Base-by-base conservation (phyloP, 345 rosid genomes). In the Ceriops zippeliana region DNA sequence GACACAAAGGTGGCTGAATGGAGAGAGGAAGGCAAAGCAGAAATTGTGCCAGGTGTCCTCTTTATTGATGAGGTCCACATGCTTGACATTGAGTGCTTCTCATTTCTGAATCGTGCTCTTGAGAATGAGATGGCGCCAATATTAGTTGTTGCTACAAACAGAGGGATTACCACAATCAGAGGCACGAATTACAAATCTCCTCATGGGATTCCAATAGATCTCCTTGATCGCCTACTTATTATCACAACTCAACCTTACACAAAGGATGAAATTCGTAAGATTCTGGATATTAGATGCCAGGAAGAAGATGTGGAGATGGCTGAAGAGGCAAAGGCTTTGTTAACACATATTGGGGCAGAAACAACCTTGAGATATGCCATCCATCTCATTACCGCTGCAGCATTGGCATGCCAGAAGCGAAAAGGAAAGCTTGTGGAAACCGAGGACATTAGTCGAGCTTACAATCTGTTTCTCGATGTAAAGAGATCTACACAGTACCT, bases 21-120 rank as follows among this genome's bases (percentile, higher is more conserved):
- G 99, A 88, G 93, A 75, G 99, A 91, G 79, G 99, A 91, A 83
- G 99, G 97, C 8, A 95, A 95, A 73, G 99, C 97, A 0, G 97
- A 91, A 75, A 88, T 89, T 58, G 97, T 95, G 32, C 99, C 99
- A 0, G 97, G 97, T 60, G 99, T 95, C 49, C 91, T 91, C 70
- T 95, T 95, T 84, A 95, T 95, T 6, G 96, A 95, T 59, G 99
- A 95, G 72, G 96, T 91, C 27, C 99, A 95, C 85, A 91, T 91
- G 97, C 96, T 95, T 53, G 99, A 95, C 65, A 90, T 95, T 0
- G 99, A 95, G 83, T 95, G 99, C 81, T 95, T 95, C 89, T 95
- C 99, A 20, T 93, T 93, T 87, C 84, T 91, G 34, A 91, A 93
- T 76, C 88, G 98, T 66, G 98, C 97, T 63, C 85, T 93, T 2